These are phyloP conservation scores for Penicillium turbatum DNA, from an alignment of 495 filamentous ascomycete species.

Conservation along the genomic window DNA sequence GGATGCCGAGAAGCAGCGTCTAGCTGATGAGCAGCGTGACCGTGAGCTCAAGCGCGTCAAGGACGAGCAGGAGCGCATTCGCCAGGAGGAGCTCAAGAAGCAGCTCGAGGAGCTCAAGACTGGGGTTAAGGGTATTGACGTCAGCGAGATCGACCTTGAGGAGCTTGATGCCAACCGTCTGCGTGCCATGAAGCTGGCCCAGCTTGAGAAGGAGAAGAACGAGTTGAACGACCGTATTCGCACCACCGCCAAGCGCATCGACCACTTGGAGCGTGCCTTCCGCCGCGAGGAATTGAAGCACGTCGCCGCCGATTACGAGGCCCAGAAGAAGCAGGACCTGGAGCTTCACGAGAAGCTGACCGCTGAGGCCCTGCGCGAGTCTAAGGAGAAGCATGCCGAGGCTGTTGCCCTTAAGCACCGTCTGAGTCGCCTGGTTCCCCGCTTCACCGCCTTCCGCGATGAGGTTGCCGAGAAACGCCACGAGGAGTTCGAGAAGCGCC, in stretches of 20 bases:
- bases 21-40: constrained; percentile 84
- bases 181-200: constrained; percentile 87
- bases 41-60: constrained; percentile 84
- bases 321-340: constrained; percentile 74
- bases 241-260: constrained; percentile 90
- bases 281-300: constrained; percentile 93
- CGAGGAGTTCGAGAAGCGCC: constrained; percentile 91
- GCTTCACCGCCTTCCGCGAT: constrained; percentile 76
- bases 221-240: constrained; percentile 83
- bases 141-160: constrained; percentile 70
- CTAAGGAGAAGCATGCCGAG: constrained; percentile 83
- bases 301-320: constrained; percentile 77
- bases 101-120: constrained; percentile 94
- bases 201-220: constrained; percentile 97
- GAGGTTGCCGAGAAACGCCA: constrained; percentile 78
- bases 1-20: constrained; percentile 80
- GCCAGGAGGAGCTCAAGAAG: constrained; percentile 89
- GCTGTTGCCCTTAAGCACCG: constrained; percentile 90
- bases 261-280: constrained; percentile 96
- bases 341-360: constrained; percentile 75
- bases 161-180: constrained; percentile 86
- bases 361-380: constrained; percentile 69
- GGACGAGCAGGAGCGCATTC: constrained; percentile 86
- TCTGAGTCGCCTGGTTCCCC: constrained; percentile 70
- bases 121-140: constrained; percentile 72